A percentile compares a stretch with the other conserved stretches of the same genome.
phyloP scores from a whole-genome alignment of 345 rosid genomes.

The Hibiscus tridactylites region DNA sequence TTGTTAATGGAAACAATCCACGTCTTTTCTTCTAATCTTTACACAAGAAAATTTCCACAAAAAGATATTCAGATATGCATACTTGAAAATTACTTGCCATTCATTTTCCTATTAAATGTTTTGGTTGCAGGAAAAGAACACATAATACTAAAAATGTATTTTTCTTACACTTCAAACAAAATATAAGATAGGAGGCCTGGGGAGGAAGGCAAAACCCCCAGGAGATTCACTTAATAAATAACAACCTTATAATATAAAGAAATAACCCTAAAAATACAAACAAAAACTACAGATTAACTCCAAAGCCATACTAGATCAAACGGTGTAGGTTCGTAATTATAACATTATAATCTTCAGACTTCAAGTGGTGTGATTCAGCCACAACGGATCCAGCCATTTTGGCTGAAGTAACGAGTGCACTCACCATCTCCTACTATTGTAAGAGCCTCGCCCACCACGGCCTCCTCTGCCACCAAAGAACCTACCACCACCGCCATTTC shows the following conservation, averaged over 20 bases:
- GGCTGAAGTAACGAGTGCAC: background rate
- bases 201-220: conserved; percentile 1
- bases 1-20: too few relatives aligned
- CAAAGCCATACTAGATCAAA: background rate
- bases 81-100: background rate
- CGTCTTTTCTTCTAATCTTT: too few relatives aligned
- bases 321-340: background rate
- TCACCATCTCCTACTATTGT: conserved; percentile 29
- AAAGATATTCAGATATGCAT: background rate
- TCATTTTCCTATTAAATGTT: background rate
- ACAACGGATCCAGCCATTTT: background rate
- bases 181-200: background rate
- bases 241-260: background rate
- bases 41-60: background rate
- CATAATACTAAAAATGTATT: background rate
- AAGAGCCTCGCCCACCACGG: conserved; percentile 24
- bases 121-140: background rate
- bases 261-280: too few relatives aligned
- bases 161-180: background rate
- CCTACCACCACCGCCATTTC: conserved; percentile 19
- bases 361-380: background rate
- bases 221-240: background rate
- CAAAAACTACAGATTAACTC: background rate
- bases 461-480: conserved; percentile 18
- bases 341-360: background rate